phyloP scores from a whole-genome alignment of 192 early-diverging fungal genomes.

The Gorgonomyces haynaldii region DNA sequence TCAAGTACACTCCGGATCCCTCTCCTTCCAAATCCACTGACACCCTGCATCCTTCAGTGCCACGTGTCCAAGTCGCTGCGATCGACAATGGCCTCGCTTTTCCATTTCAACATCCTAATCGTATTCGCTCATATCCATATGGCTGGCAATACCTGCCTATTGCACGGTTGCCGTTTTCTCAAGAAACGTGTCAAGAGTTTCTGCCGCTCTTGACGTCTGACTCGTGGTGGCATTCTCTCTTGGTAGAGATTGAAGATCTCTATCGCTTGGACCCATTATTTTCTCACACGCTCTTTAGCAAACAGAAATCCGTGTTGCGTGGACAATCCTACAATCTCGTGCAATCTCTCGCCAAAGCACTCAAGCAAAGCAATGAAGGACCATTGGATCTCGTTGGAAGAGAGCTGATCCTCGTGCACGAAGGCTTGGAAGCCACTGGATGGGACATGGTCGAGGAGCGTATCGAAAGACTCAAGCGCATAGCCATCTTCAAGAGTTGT shows the following conservation, averaged over 20 bases:
- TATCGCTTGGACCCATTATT: conserved; percentile 69
- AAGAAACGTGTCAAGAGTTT: conserved; percentile 53
- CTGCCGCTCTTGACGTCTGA: conserved; percentile 56
- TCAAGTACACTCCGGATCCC: conserved; percentile 32
- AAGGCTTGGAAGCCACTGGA: too few species aligned
- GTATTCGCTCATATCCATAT: conserved; percentile 79
- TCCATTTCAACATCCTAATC: conserved; percentile 83
- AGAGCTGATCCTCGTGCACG: conserved; percentile 38
- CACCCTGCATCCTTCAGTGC: conserved; percentile 12
- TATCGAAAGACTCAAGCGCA: too few species aligned
- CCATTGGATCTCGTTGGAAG: conserved; percentile 33
- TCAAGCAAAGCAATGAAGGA: conserved; percentile 1
- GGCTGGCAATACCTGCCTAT: conserved; percentile 74
- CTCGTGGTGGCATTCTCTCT: conserved; percentile 68
- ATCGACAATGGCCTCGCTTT: conserved; percentile 94
- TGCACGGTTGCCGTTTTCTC: conserved; percentile 55
- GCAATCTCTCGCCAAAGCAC: conserved; percentile 32
- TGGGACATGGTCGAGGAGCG: too few species aligned
- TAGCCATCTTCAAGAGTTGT: too few species aligned
- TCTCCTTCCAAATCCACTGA: conserved; percentile 3
- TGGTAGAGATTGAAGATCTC: conserved; percentile 51
- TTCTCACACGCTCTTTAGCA: conserved; percentile 64
- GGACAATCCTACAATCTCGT: conserved; percentile 82
- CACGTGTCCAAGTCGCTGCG: conserved; percentile 62
- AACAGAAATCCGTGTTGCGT: conserved; percentile 71